These are phyloP conservation scores for Puccinia hordei DNA, from an alignment of 1,284 basidiomycete genomes.

Conservation along the genomic window DNA sequence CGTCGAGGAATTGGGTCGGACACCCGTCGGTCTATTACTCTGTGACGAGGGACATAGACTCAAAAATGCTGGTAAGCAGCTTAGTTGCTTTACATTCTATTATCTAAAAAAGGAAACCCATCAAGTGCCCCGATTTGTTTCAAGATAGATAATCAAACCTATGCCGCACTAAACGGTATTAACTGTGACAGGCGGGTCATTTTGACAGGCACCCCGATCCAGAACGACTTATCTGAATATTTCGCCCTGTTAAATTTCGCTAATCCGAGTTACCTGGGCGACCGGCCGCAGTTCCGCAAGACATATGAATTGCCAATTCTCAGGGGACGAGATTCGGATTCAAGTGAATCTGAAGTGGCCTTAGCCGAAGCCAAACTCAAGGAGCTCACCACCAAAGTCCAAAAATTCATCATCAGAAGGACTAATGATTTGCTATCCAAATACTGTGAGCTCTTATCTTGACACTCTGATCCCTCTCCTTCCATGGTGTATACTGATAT, in stretches of 20 bases:
- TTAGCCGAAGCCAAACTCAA: conserved; percentile 87
- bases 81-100: background rate
- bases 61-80: conserved; percentile 83
- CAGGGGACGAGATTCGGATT: conserved; percentile 86
- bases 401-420: conserved; percentile 93
- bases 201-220: conserved; percentile 90
- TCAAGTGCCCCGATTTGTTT: background rate
- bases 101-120: background rate
- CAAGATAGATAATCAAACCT: conserved; percentile 65
- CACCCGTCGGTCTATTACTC: conserved; percentile 83
- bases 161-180: conserved; percentile 78
- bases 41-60: conserved; percentile 96
- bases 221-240: conserved; percentile 97
- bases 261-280: conserved; percentile 91
- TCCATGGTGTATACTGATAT: background rate
- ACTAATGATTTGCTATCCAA: conserved; percentile 97
- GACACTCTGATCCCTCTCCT: background rate
- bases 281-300: conserved; percentile 89
- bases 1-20: conserved; percentile 72
- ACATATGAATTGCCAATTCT: conserved; percentile 95
- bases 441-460: conserved; percentile 70
- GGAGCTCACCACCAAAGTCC: conserved; percentile 85
- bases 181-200: conserved; percentile 94
- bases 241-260: conserved; percentile 95
- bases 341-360: conserved; percentile 78